phyloP scores from a whole-genome alignment of 352 stramenopile species.

The Globisporangium nagaii region DNA sequence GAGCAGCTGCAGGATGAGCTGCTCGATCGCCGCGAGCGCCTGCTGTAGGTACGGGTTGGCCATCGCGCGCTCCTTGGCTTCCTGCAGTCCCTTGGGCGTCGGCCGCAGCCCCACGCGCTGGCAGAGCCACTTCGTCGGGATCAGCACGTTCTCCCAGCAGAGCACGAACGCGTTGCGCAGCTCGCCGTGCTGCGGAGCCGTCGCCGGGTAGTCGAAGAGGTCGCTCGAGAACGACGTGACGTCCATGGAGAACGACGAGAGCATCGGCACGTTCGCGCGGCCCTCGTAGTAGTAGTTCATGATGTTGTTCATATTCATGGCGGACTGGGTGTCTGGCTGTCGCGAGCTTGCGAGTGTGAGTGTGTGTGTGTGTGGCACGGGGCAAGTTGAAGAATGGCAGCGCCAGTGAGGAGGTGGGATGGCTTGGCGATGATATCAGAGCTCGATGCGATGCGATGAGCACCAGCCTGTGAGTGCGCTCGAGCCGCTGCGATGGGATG shows the following conservation, averaged over 20 bases:
- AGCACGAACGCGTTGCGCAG: conserved; percentile 57
- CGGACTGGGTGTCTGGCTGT: background rate
- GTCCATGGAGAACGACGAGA: conserved; percentile 63
- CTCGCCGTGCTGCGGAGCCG: conserved; percentile 10
- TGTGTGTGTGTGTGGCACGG: background rate
- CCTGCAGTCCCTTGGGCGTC: conserved; percentile 27
- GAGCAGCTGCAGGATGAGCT: conserved; percentile 47
- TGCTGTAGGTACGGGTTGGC: conserved; percentile 39
- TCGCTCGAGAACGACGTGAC: conserved; percentile 47
- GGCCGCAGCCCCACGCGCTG: conserved; percentile 43
- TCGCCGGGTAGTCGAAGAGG: conserved; percentile 44
- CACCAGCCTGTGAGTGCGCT: too few species aligned
- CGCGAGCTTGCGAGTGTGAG: background rate
- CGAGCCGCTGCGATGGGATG: too few species aligned
- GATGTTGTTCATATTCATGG: conserved; percentile 18
- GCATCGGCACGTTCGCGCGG: conserved; percentile 21
- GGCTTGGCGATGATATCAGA: too few species aligned
- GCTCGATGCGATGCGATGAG: too few species aligned
- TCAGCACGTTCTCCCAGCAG: conserved; percentile 65
- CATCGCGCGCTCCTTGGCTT: conserved; percentile 43
- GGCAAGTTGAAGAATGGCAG: conserved; percentile 10
- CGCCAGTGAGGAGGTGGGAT: background rate
- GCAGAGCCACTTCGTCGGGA: conserved; percentile 58
- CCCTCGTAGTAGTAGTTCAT: conserved; percentile 35
- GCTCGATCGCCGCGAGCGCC: conserved; percentile 50